A percentile compares a stretch with the other conserved stretches of the same genome.
Conservation (phyloP, 2,329 filamentous ascomycete species). For the Fusarium sp. region DNA sequence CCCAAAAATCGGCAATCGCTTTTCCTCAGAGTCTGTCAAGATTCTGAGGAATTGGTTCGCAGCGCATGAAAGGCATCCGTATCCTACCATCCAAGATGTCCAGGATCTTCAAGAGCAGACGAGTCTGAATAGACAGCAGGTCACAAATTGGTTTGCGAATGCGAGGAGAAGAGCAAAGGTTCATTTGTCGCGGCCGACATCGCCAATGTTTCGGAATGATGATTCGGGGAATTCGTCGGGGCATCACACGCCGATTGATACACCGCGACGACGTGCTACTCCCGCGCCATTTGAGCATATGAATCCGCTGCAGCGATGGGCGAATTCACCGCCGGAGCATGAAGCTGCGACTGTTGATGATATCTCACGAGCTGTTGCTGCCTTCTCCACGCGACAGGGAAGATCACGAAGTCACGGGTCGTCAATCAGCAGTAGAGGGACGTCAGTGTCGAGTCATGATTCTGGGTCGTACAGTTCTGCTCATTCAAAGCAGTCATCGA, state of each 20-base stretch:
- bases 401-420: constrained; percentile 46
- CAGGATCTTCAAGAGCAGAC: constrained; percentile 77
- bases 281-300: constrained; percentile 46
- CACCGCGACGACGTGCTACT: constrained; percentile 56
- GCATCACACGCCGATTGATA: constrained; percentile 58
- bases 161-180: constrained; percentile 80
- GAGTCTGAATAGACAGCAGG: constrained; percentile 79
- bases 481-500: constrained; percentile 18
- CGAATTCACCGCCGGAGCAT: constrained; percentile 47
- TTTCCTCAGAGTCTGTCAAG: constrained; percentile 27
- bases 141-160: constrained; percentile 90
- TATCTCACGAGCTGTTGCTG: constrained; percentile 44
- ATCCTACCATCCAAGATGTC: constrained; percentile 84
- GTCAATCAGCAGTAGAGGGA: constrained; percentile 47
- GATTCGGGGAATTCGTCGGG: constrained; percentile 22
- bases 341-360: constrained; percentile 46
- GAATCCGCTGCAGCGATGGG: constrained; percentile 46
- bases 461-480: constrained; percentile 31
- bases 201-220: constrained; percentile 30
- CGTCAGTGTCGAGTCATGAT: constrained; percentile 23
- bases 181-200: constrained; percentile 45
- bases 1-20: constrained; percentile 31
- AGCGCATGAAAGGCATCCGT: constrained; percentile 78
- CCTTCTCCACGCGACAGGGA: constrained; percentile 50
- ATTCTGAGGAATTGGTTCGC: constrained; percentile 83